phyloP scores from a whole-genome alignment of 257 asterid species.

The Gentiana dahurica region DNA sequence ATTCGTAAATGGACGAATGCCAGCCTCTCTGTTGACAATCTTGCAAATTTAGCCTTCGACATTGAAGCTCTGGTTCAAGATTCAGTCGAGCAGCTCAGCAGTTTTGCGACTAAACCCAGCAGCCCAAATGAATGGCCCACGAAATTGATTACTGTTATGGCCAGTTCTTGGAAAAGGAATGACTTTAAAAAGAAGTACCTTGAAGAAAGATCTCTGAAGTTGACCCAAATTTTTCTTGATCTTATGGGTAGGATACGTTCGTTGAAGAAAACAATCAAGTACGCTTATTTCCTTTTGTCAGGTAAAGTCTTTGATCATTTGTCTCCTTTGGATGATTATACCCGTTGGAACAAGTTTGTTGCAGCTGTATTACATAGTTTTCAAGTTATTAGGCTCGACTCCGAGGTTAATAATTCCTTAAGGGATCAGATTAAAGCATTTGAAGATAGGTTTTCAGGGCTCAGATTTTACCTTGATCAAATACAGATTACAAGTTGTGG shows the following conservation, averaged over 20 bases:
- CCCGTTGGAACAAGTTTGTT: background rate
- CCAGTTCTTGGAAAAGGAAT: background rate
- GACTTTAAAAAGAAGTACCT: background rate
- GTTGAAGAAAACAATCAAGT: background rate
- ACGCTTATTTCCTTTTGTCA: background rate
- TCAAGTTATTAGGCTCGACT: background rate
- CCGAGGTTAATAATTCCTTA: too few species aligned
- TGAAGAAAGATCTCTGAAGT: background rate
- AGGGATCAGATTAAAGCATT: background rate
- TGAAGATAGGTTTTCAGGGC: background rate
- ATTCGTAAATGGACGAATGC: background rate
- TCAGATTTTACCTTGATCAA: background rate
- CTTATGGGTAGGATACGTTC: background rate
- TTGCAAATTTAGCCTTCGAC: background rate
- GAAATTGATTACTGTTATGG: too few species aligned
- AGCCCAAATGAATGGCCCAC: too few species aligned
- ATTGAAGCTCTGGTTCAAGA: background rate
- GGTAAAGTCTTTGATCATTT: background rate
- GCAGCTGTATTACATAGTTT: background rate
- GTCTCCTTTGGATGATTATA: background rate
- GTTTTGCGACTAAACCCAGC: too few species aligned
- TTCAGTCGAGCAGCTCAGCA: too few species aligned
- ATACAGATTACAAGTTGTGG: background rate
- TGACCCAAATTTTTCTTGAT: background rate
- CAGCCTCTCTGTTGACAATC: background rate